Percentiles rank a stretch among this genome's conserved stretches.
These are phyloP conservation scores for Tulasnella sp. DNA, from an alignment of 768 basidiomycete species.

Conservation along the genomic window DNA sequence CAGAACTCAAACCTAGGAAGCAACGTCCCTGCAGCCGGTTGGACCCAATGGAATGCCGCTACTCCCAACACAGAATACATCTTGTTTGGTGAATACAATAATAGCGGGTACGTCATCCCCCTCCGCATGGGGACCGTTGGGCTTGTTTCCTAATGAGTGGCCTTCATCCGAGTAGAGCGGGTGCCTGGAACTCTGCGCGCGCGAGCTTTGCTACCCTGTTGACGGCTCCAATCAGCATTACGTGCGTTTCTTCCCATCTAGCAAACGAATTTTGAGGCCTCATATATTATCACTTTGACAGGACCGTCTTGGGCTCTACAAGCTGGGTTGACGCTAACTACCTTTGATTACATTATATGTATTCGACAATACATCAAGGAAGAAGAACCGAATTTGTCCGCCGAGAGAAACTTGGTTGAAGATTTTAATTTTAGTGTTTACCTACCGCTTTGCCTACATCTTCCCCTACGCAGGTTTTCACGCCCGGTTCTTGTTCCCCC, in stretches of 20 bases:
- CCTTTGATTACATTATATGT: conserved; percentile 18
- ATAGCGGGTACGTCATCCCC: conserved; percentile 39
- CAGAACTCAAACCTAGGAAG: conserved; percentile 38
- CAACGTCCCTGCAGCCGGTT: conserved; percentile 38
- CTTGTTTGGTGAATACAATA: conserved; percentile 45
- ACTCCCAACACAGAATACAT: conserved; percentile 43
- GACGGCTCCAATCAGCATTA: conserved; percentile 31
- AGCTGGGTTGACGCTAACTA: conserved; percentile 31
- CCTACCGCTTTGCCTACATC: background rate
- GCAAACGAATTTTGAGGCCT: background rate
- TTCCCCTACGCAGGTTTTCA: background rate
- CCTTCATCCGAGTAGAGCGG: conserved; percentile 33
- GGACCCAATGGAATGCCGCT: conserved; percentile 41
- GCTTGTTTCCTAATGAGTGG: background rate
- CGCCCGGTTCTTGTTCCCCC: background rate
- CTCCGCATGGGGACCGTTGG: background rate
- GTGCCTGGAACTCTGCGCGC: conserved; percentile 37
- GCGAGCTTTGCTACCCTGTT: conserved; percentile 43
- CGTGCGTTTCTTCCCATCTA: background rate
- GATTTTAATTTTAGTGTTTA: background rate
- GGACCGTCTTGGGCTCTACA: conserved; percentile 31
- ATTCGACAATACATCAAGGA: background rate
- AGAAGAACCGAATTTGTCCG: background rate
- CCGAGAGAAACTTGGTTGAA: background rate
- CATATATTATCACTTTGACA: background rate